Evolutionary conservation across 805 yeast genomes (phyloP), one percentile per base, ranked within the genome.

Genomic region (Zygoascus ofunaensis): DNA sequence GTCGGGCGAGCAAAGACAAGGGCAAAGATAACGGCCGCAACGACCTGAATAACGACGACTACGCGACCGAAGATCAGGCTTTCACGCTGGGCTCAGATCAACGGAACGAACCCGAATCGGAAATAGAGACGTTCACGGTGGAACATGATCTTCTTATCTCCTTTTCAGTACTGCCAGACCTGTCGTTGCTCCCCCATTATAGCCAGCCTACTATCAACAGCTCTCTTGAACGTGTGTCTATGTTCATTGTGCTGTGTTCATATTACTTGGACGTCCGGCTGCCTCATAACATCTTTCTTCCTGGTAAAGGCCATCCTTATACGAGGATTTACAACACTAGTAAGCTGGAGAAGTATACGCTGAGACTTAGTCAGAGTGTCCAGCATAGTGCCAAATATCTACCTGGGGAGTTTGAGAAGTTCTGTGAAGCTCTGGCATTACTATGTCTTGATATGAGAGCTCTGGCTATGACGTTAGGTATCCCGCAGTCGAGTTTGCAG

Each of bases 171-270:
- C 42, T 62, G 12, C 66, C 66, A 2, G 62, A 61, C 28, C 54
- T 60, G 22, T 35, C 51, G 18, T 47, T 53, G 22, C 48, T 62
- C 15, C 56, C 56, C 7, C 56, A 53, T 39, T 61, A 61, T 51
- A 47, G 59, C 12, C 47, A 50, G n/a, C 48, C 55, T 7, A 49
- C 54, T 5, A 47, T 62, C 23, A 62, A 61, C 45, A 47, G 55
- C 37, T 58, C 63, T 8, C 34, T 63, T 23, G 67, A 63, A 44
- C 50, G 66, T 18, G 53, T 62, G 18, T 54, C 60, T n/a, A 53
- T 45, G 33, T 61, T 62, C 39, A 38, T 49, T 2, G 47, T 51
- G 23, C 57, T 61, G 24, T 48, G 57, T 12, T 60, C 64, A 2
- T 54, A 56, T 47, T 63, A 63, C 39, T 49, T 59, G 7, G 60